Conservation (phyloP, 495 filamentous ascomycete species). For the Eremomyces bilateralis region DNA sequence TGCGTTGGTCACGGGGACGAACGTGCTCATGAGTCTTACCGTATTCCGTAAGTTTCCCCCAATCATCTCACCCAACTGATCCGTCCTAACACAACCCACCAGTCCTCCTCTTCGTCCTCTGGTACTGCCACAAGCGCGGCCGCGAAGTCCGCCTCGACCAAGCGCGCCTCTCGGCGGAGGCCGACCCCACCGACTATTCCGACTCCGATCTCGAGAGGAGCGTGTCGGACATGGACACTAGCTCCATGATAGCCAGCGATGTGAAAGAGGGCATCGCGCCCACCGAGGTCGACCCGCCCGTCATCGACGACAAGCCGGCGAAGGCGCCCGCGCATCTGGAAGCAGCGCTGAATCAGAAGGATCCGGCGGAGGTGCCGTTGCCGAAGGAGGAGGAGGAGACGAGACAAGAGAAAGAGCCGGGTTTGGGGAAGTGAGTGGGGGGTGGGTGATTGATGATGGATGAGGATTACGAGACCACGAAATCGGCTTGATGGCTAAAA, state of each 20-base stretch:
- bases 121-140: slow-evolving; percentile 94
- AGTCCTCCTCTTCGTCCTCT: slow-evolving; percentile 80
- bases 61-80: not conserved
- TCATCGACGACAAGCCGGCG: slow-evolving; percentile 5
- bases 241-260: slow-evolving; percentile 6
- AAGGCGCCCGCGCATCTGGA: slow-evolving; percentile 9
- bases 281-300: too few species aligned
- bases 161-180: slow-evolving; percentile 21
- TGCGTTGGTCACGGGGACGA: slow-evolving; percentile 57
- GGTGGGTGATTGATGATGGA: too few species aligned
- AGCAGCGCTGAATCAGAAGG: slow-evolving; percentile 10
- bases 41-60: slow-evolving; percentile 43
- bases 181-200: not conserved
- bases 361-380: slow-evolving; percentile 9
- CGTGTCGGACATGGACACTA: slow-evolving; percentile 6
- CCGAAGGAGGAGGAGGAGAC: slow-evolving; percentile 4
- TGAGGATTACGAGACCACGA: too few species aligned
- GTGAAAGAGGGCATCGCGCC: slow-evolving; percentile 6
- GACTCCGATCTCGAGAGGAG: slow-evolving; percentile 4
- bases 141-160: slow-evolving; percentile 59
- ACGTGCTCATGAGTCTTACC: slow-evolving; percentile 66
- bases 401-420: too few species aligned
- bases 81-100: slow-evolving; percentile 6
- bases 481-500: too few species aligned
- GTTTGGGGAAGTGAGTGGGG: too few species aligned